A percentile compares a stretch with the other conserved stretches of the same genome.
These are phyloP conservation scores for Polytolypa hystricis DNA, from an alignment of 2,329 filamentous ascomycete species.

Conservation along the genomic window DNA sequence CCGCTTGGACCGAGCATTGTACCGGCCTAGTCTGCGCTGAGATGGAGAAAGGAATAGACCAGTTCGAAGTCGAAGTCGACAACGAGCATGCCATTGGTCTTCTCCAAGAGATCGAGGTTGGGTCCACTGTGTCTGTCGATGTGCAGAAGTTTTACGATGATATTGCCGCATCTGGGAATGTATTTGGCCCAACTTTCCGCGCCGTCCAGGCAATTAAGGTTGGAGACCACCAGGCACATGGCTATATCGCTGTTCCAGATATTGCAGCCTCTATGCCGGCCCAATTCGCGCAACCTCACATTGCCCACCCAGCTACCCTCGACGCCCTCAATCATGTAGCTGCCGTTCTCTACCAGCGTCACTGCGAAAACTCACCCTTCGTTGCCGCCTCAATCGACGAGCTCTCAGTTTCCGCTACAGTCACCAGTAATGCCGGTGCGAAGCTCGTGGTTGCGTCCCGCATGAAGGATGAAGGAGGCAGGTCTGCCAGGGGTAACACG, in stretches of 20 bases:
- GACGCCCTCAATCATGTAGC: not conserved
- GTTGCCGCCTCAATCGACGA: not conserved
- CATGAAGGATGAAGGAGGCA: not conserved
- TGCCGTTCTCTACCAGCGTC: not conserved
- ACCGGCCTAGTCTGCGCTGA: slow-evolving; percentile 8
- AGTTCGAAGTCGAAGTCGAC: not conserved
- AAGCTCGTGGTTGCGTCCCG: not conserved
- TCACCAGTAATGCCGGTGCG: not conserved
- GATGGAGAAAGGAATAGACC: not conserved
- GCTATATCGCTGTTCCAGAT: not conserved
- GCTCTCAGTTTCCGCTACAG: not conserved
- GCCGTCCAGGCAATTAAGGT: not conserved
- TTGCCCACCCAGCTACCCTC: not conserved
- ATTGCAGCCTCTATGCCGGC: not conserved
- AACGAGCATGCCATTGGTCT: not conserved
- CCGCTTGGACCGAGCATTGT: slow-evolving; percentile 10
- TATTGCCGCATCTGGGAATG: not conserved
- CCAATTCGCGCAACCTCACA: not conserved
- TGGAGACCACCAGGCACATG: not conserved
- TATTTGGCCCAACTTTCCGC: not conserved
- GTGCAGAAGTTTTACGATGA: not conserved
- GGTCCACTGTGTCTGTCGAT: not conserved
- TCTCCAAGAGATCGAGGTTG: not conserved
- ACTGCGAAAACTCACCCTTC: not conserved
- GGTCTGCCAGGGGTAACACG: not conserved